phyloP scores from a whole-genome alignment of 352 stramenopile genomes.

The Phytophthora podocarpi region DNA sequence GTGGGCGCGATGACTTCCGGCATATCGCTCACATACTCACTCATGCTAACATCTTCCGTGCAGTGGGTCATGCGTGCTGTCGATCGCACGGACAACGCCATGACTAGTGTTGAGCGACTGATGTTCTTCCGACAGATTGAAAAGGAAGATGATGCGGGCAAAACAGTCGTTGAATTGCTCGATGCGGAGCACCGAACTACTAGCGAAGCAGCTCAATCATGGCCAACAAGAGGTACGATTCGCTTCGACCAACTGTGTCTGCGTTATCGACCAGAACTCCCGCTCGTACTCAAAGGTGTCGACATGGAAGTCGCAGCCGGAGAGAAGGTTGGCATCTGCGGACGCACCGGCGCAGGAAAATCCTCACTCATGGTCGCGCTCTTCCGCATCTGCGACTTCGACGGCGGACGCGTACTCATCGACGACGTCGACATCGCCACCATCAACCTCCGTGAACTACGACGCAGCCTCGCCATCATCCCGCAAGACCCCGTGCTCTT shows the following conservation, averaged over 20 bases:
- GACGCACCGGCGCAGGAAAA: conserved; percentile 48
- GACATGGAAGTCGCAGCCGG: conserved; percentile 38
- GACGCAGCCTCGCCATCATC: conserved; percentile 49
- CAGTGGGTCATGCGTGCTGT: conserved; percentile 37
- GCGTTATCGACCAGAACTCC: conserved; percentile 45
- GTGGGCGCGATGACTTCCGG: conserved; percentile 30
- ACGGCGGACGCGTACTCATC: too few species aligned
- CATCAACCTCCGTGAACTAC: conserved; percentile 42
- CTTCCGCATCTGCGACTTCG: too few species aligned
- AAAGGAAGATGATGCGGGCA: conserved; percentile 30
- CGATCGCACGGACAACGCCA: conserved; percentile 51
- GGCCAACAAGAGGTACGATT: conserved; percentile 32
- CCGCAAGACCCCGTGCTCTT: conserved; percentile 92
- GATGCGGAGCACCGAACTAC: neutral
- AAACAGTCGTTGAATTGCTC: conserved; percentile 1
- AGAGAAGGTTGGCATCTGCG: conserved; percentile 62
- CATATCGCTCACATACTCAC: conserved; percentile 39
- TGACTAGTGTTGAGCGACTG: conserved; percentile 42
- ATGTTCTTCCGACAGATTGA: conserved; percentile 42
- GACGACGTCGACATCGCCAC: conserved; percentile 80
- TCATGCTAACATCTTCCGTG: conserved; percentile 52
- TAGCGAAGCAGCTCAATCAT: neutral
- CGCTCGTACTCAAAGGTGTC: conserved; percentile 42
- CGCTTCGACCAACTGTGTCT: conserved; percentile 34
- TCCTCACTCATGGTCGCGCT: conserved; percentile 46